phyloP scores from a whole-genome alignment of 1,284 basidiomycete species.

The Ustilago esculenta region DNA sequence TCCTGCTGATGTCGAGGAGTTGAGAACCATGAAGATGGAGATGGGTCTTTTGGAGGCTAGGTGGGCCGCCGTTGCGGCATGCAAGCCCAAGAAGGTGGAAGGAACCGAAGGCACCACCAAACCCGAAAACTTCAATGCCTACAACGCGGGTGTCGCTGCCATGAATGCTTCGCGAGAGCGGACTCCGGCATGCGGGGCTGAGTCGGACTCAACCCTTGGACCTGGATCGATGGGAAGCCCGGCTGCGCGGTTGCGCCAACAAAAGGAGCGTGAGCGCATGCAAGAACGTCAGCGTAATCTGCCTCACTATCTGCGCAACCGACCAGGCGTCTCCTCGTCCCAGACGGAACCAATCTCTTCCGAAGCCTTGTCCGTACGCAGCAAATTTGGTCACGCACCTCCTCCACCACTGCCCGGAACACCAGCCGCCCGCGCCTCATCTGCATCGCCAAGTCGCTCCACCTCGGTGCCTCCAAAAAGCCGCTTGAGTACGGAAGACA shows the following conservation, averaged over 20 bases:
- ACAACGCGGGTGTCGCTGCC: constrained; percentile 46
- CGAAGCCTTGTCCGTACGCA: constrained; percentile 43
- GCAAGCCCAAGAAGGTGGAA: constrained; percentile 45
- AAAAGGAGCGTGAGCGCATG: constrained; percentile 44
- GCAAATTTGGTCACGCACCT: constrained; percentile 47
- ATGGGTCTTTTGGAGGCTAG: constrained; percentile 63
- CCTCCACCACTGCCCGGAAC: constrained; percentile 43
- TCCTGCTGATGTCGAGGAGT: constrained; percentile 61
- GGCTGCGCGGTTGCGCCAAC: constrained; percentile 36
- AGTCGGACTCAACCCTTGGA: constrained; percentile 39
- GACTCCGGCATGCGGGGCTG: constrained; percentile 25
- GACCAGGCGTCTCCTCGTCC: constrained; percentile 7
- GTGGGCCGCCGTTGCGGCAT: constrained; percentile 59
- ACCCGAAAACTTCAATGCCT: constrained; percentile 40
- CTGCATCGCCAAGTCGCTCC: constrained; percentile 32
- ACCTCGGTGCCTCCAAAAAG: constrained; percentile 23
- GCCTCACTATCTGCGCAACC: constrained; percentile 36
- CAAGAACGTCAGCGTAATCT: constrained; percentile 45
- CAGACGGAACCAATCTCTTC: constrained; percentile 30
- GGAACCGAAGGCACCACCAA: constrained; percentile 45
- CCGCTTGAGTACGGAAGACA: constrained; percentile 1
- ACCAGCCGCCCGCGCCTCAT: constrained; percentile 13
- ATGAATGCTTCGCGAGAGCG: constrained; percentile 35
- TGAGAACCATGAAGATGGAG: constrained; percentile 63
- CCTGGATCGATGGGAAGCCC: constrained; percentile 30